Conservation (phyloP, 78 protist species). For the Dictyostelium intermedium region DNA sequence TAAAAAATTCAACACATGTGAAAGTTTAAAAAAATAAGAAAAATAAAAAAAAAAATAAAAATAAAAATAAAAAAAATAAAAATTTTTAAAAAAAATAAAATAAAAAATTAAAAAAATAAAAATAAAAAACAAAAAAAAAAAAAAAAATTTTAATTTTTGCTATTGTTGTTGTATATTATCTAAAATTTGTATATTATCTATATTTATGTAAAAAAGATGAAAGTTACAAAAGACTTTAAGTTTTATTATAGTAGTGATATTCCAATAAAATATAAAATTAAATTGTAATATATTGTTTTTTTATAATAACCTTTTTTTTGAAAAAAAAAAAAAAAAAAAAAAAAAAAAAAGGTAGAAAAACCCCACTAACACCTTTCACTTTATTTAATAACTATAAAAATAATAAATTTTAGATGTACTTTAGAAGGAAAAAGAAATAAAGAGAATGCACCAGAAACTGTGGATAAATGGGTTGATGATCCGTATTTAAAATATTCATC, state of each 20-base stretch:
- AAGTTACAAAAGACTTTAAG: conserved; percentile 62
- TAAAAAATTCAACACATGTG: too few relatives aligned
- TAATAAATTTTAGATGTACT: conserved; percentile 19
- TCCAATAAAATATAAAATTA: conserved; percentile 65
- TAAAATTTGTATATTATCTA: not conserved
- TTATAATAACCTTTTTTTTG: not conserved
- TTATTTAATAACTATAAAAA: not conserved
- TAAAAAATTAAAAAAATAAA: not conserved
- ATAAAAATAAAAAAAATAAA: not conserved
- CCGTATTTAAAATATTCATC: conserved; percentile 67
- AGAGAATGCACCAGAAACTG: conserved; percentile 63
- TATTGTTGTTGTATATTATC: not conserved
- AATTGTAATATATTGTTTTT: not conserved
- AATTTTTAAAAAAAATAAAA: not conserved
- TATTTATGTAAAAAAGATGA: conserved; percentile 14
- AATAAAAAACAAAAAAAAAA: not conserved
- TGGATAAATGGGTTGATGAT: conserved; percentile 63
- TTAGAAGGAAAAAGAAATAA: conserved; percentile 58
- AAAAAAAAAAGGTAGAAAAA: too few relatives aligned
- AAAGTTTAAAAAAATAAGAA: too few relatives aligned
- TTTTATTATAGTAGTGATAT: conserved; percentile 72
- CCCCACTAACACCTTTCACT: not conserved
- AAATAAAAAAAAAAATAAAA: not conserved
- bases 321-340: not conserved
- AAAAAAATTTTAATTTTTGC: not conserved